Base-by-base conservation (phyloP, 83 land plant genomes). In the Isoetes engelmannii region DNA sequence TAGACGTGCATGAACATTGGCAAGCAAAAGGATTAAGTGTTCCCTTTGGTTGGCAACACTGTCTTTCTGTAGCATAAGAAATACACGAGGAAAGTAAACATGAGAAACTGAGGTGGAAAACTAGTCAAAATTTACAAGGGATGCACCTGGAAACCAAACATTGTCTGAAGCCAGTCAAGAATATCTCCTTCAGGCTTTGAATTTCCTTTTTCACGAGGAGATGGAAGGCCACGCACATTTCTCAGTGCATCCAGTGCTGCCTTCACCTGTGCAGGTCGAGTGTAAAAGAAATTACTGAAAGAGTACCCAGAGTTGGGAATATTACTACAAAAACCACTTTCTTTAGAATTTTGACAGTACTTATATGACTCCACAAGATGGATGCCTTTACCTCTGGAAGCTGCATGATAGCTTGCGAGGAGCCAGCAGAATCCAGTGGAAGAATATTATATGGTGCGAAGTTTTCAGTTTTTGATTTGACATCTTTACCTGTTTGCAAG, bases 21-120 rank as follows among this genome's bases (percentile, higher is more conserved):
- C 96, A 67, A 87, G 87, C 8, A 90, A 74, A 77, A 90, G 69
- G 71, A 90, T 81, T 65, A 90, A 69, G 72, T 90, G 92, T 76
- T 90, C 96, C 61, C 89, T 78, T 74, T 90, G 96, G 72, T 90
- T 90, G 63, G 86, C 89, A 18, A 85, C 89, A 74, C 86, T 90
- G 67, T 82, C 83, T 84, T 85, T 85, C 96, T 87, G 65, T 60
- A 60, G 21, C 63, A 60, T 20, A 60, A 13, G 18, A 20, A 20
- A 8, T 60, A 2, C 9, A 8, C 1, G 13, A 10, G 7, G 12
- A 69, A 7, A 12, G 57, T 41, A 42, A 13, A 55, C 41, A 49
- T 8, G 15, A 48, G 18, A 8, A 57, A 45, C 42, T 53, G 41
- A 15, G 7, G 45, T 45, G 42, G 59, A 57, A 18, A 54, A 60